phyloP scores from a whole-genome alignment of 2,329 filamentous ascomycete species.

The Apiospora arundinis region DNA sequence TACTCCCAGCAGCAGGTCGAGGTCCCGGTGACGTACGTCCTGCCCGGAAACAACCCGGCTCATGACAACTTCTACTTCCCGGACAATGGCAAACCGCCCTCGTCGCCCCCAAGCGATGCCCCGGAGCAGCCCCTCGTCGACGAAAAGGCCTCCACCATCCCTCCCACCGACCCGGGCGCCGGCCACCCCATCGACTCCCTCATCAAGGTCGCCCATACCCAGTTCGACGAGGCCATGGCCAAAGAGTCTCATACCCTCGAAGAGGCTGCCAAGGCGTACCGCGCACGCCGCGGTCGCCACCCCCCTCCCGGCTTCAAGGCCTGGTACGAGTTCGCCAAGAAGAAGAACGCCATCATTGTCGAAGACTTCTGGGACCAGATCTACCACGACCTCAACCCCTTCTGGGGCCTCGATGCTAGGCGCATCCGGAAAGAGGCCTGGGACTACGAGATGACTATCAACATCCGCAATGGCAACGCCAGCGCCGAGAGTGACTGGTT shows the following conservation, averaged over 20 bases:
- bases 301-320: slow-evolving; percentile 56
- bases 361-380: slow-evolving; percentile 61
- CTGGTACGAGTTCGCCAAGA: slow-evolving; percentile 53
- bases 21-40: slow-evolving; percentile 29
- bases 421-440: slow-evolving; percentile 58
- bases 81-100: slow-evolving; percentile 1
- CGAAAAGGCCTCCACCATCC: slow-evolving; percentile 26
- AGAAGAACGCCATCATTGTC: slow-evolving; percentile 50
- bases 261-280: slow-evolving; percentile 53
- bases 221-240: slow-evolving; percentile 46
- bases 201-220: slow-evolving; percentile 47
- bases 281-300: slow-evolving; percentile 53
- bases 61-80: slow-evolving; percentile 12
- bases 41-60: slow-evolving; percentile 25
- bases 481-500: slow-evolving; percentile 60
- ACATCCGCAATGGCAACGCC: slow-evolving; percentile 59
- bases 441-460: slow-evolving; percentile 67
- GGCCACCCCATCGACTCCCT: slow-evolving; percentile 52
- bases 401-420: slow-evolving; percentile 59
- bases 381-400: slow-evolving; percentile 58
- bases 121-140: slow-evolving; percentile 27
- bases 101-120: slow-evolving; percentile 18
- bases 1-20: slow-evolving; percentile 33
- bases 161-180: slow-evolving; percentile 27
- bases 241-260: slow-evolving; percentile 51